Evolutionary conservation across 1,139 yeast species (phyloP).

Genomic region (Pichia sp.): DNA sequence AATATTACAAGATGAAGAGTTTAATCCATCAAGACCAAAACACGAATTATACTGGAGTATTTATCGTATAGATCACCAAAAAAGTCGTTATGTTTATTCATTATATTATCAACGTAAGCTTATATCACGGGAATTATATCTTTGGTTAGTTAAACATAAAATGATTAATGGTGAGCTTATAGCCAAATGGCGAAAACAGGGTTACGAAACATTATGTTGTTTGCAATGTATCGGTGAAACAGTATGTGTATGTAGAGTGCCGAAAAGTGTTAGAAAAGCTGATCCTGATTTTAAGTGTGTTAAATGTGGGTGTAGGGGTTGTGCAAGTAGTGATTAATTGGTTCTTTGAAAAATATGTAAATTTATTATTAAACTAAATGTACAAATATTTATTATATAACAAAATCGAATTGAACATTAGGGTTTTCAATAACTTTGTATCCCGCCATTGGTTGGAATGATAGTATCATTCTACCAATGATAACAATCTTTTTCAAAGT

Average conservation of each 20-base stretch:
- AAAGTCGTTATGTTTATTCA: slow-evolving; percentile 70
- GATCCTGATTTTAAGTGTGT: slow-evolving; percentile 51
- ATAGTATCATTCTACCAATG: slow-evolving; percentile 76
- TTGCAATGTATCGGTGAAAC: slow-evolving; percentile 69
- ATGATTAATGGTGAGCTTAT: slow-evolving; percentile 66
- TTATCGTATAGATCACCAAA: slow-evolving; percentile 52
- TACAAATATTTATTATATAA: slow-evolving; percentile 7
- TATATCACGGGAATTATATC: slow-evolving; percentile 63
- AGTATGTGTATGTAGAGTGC: slow-evolving; percentile 83
- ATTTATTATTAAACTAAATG: background rate
- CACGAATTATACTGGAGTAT: slow-evolving; percentile 61
- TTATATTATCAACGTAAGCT: slow-evolving; percentile 64
- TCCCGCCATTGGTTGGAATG: slow-evolving; percentile 82
- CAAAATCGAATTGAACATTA: slow-evolving; percentile 9
- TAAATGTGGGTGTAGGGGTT: slow-evolving; percentile 86
- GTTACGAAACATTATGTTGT: slow-evolving; percentile 85
- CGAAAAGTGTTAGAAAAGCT: slow-evolving; percentile 78
- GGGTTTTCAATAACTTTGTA: slow-evolving; percentile 55
- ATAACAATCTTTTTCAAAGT: slow-evolving; percentile 49
- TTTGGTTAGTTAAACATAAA: slow-evolving; percentile 65
- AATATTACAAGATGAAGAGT: slow-evolving; percentile 27
- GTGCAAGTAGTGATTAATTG: slow-evolving; percentile 69
- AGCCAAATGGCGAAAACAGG: slow-evolving; percentile 88
- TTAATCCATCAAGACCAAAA: slow-evolving; percentile 31
- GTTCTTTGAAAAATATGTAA: background rate